Evolutionary conservation across 352 stramenopile genomes (phyloP), one percentile per base, ranked within the genome.

Genomic region (Phytophthora kernoviae): DNA sequence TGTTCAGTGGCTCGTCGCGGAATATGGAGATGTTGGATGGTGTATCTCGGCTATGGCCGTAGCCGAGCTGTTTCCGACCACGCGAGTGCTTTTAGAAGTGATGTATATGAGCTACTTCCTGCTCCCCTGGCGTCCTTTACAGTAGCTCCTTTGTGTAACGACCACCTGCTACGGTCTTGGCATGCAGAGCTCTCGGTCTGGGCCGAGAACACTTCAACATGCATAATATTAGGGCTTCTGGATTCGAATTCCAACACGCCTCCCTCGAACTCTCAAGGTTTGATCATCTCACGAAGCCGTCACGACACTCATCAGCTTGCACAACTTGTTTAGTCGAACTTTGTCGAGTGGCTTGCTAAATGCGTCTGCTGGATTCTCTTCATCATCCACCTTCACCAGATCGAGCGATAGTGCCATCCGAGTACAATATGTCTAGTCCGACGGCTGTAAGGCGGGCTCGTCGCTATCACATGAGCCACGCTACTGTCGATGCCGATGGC

Each of bases 331-430:
- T 1, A 58, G 26, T 21, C 50, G 17, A 7, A 12, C 10, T 21
- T 52, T 51, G 15, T 59, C 52, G 12, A 51, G 30, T 11, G 40
- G 20, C 30, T 59, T 59, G 20, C 40, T 51, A 20, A 59, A 59
- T 18, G 40, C 41, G 24, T 59, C 41, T 0, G 32, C 41, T 1
- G 52, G 41, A n/a, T 59, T 59, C 14, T 36, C 30, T 18, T 52
- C 41, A 4, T 18, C 40, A 6, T 17, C 0, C 3, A 59, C 12
- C 10, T 51, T 44, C 1, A 51, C 20, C 41, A 59, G n/a, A 9
- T 44, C 30, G 3, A 52, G 14, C 2, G 52, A 43, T 11, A n/a
- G n/a, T n/a, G n/a, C n/a, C n/a, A n/a, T n/a, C n/a, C n/a, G n/a
- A n/a, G n/a, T n/a, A n/a, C n/a, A n/a, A n/a, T n/a, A n/a, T n/a